A percentile compares a stretch with the other conserved stretches of the same genome.
phyloP scores from a whole-genome alignment of 2,329 filamentous ascomycete genomes.

The Beauveria medogensis region DNA sequence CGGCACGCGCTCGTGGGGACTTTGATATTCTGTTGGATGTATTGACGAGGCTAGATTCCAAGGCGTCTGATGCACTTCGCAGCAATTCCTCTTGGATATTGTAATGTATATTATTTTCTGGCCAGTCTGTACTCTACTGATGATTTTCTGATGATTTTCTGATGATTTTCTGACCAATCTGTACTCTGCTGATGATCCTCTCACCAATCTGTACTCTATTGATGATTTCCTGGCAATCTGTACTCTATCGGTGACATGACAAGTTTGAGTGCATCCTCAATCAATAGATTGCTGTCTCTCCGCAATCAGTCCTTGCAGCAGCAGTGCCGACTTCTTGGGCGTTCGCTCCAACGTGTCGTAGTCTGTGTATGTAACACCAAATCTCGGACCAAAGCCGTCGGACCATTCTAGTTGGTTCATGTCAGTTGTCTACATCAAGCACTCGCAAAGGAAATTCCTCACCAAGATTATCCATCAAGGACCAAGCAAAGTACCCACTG shows the following conservation, averaged over 20 bases:
- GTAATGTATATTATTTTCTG: not conserved
- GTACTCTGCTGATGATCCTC: no score
- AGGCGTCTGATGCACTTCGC: slow-evolving; percentile 33
- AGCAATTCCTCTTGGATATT: slow-evolving; percentile 19
- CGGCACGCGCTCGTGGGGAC: slow-evolving; percentile 28
- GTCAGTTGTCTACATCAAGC: not conserved
- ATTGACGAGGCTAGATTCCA: slow-evolving; percentile 32
- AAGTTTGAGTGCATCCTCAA: not conserved
- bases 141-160: no score
- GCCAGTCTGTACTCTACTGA: not conserved
- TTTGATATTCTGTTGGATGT: slow-evolving; percentile 33
- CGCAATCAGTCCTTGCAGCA: slow-evolving; percentile 21
- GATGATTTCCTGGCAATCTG: no score
- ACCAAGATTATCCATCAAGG: slow-evolving; percentile 29
- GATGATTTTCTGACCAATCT: no score
- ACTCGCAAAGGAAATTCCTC: slow-evolving; percentile 9
- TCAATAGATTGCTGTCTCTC: slow-evolving; percentile 13
- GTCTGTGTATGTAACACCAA: slow-evolving; percentile 30
- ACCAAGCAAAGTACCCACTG: slow-evolving; percentile 28
- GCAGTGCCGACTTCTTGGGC: slow-evolving; percentile 27
- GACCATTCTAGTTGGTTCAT: slow-evolving; percentile 24
- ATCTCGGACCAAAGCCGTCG: slow-evolving; percentile 29
- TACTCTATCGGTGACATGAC: not conserved
- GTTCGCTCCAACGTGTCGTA: slow-evolving; percentile 29
- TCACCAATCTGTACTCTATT: no score